phyloP scores from a whole-genome alignment of 164 flowering plant genomes.

The Piper betle region DNA sequence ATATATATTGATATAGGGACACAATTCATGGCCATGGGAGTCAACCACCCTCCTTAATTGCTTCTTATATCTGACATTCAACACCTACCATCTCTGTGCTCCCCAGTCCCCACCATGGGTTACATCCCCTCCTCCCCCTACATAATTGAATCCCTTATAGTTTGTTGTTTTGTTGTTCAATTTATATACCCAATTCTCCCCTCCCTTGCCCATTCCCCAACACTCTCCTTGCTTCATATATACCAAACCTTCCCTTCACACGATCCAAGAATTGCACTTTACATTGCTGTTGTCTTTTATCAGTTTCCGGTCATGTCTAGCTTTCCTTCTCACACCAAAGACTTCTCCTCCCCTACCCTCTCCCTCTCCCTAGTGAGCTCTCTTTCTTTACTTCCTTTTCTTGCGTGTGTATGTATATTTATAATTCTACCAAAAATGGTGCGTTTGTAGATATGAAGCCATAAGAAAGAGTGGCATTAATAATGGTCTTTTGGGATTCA shows the following conservation, averaged over 20 bases:
- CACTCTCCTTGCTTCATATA: too few relatives aligned
- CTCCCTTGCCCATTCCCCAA: too few relatives aligned
- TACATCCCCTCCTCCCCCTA: slow-evolving; percentile 1
- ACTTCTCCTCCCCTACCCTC: slow-evolving; percentile 89
- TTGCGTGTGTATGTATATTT: not conserved
- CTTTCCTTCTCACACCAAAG: slow-evolving; percentile 49
- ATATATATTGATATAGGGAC: too few relatives aligned
- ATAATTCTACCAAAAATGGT: too few relatives aligned
- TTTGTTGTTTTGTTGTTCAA: slow-evolving; percentile 72
- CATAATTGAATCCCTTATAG: slow-evolving; percentile 1
- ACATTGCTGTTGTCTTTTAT: too few relatives aligned
- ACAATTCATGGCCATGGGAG: too few relatives aligned
- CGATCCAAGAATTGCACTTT: slow-evolving; percentile 32
- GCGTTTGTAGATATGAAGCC: too few relatives aligned
- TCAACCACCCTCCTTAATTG: too few relatives aligned
- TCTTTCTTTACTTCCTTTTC: too few relatives aligned
- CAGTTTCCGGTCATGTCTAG: slow-evolving; percentile 68
- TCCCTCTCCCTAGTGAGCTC: slow-evolving; percentile 78
- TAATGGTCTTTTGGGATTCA: too few relatives aligned
- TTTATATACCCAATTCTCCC: too few relatives aligned
- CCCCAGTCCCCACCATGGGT: not conserved
- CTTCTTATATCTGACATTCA: slow-evolving; percentile 67
- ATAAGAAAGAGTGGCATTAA: too few relatives aligned
- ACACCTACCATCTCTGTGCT: slow-evolving; percentile 40
- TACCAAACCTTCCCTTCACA: slow-evolving; percentile 9